Conservation (phyloP, 2,329 filamentous ascomycete genomes). For the Colletotrichum sp. region DNA sequence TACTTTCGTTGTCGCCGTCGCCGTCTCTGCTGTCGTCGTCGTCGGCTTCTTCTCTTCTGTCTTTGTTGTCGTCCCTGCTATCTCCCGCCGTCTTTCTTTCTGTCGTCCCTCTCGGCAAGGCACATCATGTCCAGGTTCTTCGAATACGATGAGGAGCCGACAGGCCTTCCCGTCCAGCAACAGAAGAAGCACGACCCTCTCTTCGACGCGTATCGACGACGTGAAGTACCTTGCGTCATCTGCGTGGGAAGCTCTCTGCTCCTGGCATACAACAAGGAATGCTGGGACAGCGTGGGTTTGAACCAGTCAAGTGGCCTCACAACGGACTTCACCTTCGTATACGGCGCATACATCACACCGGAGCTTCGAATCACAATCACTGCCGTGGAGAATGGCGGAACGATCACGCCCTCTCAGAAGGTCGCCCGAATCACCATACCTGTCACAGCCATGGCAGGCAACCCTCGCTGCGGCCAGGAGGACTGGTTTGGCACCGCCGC, state of each 20-base stretch:
- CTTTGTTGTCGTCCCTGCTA: background rate
- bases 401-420: background rate
- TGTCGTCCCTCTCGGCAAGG: background rate
- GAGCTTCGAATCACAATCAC: background rate
- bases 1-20: background rate
- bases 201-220: background rate
- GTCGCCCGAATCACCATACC: background rate
- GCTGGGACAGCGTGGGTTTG: background rate
- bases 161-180: background rate
- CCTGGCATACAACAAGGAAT: background rate
- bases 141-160: background rate
- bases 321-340: background rate
- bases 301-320: rapidly evolving
- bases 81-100: rapidly evolving
- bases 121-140: background rate
- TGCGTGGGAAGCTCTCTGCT: background rate
- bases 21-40: background rate
- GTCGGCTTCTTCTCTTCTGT: background rate
- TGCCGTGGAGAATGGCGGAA: background rate
- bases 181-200: background rate
- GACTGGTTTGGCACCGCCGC: background rate
- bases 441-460: background rate
- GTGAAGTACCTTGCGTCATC: background rate
- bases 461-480: background rate
- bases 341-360: background rate